phyloP scores from a whole-genome alignment of 1,284 basidiomycete species.

The Malassezia yamatoensis region DNA sequence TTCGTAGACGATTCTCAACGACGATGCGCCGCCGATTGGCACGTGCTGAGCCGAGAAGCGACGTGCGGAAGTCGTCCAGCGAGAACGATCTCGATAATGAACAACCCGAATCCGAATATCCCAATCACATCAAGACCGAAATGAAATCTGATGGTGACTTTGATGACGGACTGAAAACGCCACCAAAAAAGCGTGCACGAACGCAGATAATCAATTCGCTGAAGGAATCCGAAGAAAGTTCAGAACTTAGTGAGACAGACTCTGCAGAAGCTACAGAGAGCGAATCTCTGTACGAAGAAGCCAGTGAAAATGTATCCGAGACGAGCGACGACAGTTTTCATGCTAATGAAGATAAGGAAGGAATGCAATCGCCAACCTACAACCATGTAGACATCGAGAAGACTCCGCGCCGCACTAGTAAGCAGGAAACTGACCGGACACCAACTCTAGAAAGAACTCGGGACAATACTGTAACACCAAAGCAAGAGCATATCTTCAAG shows the following conservation, averaged over 20 bases:
- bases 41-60: not conserved
- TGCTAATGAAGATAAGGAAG: not conserved
- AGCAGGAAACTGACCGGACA: not conserved
- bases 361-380: not conserved
- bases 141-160: not conserved
- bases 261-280: not conserved
- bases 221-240: not conserved
- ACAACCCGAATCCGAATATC: not conserved
- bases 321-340: not conserved
- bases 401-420: not conserved
- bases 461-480: not conserved
- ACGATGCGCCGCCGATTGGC: not conserved
- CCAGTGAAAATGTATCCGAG: not conserved
- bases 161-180: not conserved
- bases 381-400: not conserved
- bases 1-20: not conserved
- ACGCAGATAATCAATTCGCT: not conserved
- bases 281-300: not conserved
- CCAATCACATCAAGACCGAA: not conserved
- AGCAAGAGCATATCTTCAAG: too few relatives aligned
- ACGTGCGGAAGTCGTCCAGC: not conserved
- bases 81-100: not conserved
- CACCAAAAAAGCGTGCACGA: not conserved
- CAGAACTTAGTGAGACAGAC: not conserved
- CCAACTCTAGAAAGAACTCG: not conserved